Evolutionary conservation across 2,329 filamentous ascomycete genomes (phyloP).

Genomic region (Monilinia laxa): DNA sequence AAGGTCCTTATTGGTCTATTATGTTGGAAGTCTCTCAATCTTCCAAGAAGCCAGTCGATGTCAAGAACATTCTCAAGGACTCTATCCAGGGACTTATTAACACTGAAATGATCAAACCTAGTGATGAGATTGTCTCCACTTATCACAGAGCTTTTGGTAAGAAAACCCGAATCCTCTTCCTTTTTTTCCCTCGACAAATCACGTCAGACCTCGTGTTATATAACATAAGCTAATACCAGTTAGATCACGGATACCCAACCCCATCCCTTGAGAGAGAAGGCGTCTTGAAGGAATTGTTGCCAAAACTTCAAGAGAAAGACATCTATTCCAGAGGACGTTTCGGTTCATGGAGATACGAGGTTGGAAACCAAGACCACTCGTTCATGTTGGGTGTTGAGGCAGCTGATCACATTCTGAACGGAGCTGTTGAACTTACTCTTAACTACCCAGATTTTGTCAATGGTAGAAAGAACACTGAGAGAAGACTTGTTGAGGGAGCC

Average conservation of each 20-base stretch:
- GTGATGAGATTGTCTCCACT: constrained; percentile 94
- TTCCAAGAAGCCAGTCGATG: constrained; percentile 88
- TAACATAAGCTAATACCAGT: not conserved
- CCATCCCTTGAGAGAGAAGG: constrained; percentile 93
- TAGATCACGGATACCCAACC: constrained; percentile 94
- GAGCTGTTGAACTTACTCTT: constrained; percentile 70
- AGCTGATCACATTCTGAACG: constrained; percentile 70
- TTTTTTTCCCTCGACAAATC: not conserved
- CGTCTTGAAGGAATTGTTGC: constrained; percentile 87
- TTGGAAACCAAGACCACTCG: constrained; percentile 68
- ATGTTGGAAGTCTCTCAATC: constrained; percentile 99
- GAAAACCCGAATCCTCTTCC: not conserved
- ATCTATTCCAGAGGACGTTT: constrained; percentile 97
- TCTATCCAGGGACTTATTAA: constrained; percentile 96
- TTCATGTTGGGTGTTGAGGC: constrained; percentile 79
- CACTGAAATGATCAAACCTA: constrained; percentile 90
- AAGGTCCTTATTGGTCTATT: constrained; percentile 98
- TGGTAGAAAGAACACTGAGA: constrained; percentile 43
- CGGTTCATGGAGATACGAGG: constrained; percentile 97
- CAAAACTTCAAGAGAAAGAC: constrained; percentile 84
- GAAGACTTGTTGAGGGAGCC: constrained; percentile 42
- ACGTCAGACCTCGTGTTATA: not conserved
- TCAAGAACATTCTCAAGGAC: constrained; percentile 80
- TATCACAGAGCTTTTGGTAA: constrained; percentile 85
- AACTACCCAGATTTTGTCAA: constrained; percentile 81